Evolutionary conservation across 2,329 filamentous ascomycete species (phyloP), one percentile per base, ranked within the genome.

Genomic region (Aspergillus chevalieri): DNA sequence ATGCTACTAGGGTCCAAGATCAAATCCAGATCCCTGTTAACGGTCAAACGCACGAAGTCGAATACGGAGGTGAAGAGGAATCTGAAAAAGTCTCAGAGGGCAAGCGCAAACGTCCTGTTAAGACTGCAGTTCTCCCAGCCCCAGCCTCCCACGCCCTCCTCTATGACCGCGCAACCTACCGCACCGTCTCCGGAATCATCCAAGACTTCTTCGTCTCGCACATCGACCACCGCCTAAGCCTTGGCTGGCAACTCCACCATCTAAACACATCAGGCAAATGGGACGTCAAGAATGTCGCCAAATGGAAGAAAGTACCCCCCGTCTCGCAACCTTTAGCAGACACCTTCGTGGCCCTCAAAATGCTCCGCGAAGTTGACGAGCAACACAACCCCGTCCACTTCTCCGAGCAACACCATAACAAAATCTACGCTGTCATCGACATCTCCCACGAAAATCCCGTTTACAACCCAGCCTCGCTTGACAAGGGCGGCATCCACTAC

Each of bases 231-330:
- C 83, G 90, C 7, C 79, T 96, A 12, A 87, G 84, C 1, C 81
- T 92, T 24, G 88, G 86, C 41, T 97, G 92, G 91, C 92, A 97
- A 69, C 76, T 97, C 14, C 87, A 92, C 60, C 86, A 93, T 61
- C 81, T 97, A 21, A 89, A 87, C 2, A 89, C 86, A 1, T 87
- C 90, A 57, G 91, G 91, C 3, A 97, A 97, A 72, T 97, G 92
- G 92, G 92, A 96, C 63, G 89, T 97, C 57, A 97, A 97, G 73
- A 97, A 97, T 62, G 77, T 96, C 9, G 83, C 81, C 51, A 97
- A 97, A 65, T 97, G 92, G 92, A 81, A 88, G 66, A 83, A 82
- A 15, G 86, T 94, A 1, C 70, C 75, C 1, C 87, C 90, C 0
- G 87, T 95, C 1, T 94, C 88, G 0, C 78, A 80, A 1, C 83